These are phyloP conservation scores for Tylopilus sp. DNA, from an alignment of 1,284 basidiomycete genomes.

Conservation along the genomic window DNA sequence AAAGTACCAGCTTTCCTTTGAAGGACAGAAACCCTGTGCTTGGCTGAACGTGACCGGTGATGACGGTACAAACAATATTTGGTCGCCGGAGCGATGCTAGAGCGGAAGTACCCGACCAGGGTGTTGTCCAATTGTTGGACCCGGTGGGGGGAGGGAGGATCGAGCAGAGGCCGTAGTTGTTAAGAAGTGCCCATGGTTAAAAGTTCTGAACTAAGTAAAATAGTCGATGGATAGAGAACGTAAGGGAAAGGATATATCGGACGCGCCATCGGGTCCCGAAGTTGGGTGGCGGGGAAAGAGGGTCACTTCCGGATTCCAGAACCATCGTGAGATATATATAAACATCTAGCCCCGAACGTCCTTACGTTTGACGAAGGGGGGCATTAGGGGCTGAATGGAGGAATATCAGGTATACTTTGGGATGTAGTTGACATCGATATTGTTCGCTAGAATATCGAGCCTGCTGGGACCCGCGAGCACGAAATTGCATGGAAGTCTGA, in stretches of 20 bases:
- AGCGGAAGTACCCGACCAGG: not conserved
- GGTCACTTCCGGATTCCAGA: not conserved
- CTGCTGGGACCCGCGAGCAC: too few species aligned
- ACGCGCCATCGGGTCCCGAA: not conserved
- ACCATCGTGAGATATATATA: not conserved
- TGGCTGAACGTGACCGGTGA: not conserved
- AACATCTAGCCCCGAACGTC: too few species aligned
- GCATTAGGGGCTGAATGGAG: too few species aligned
- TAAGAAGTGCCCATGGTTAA: not conserved
- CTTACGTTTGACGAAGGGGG: too few species aligned
- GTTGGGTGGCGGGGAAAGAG: not conserved
- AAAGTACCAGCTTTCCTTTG: constrained; percentile 1
- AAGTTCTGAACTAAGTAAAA: too few species aligned
- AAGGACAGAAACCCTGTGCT: not conserved
- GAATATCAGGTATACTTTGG: too few species aligned
- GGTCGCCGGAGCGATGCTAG: constrained; percentile 1
- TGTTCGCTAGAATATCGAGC: too few species aligned
- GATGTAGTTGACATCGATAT: too few species aligned
- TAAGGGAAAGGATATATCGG: not conserved
- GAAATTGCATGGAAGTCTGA: too few species aligned
- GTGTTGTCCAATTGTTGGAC: not conserved
- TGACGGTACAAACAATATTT: not conserved
- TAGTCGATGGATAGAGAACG: not conserved
- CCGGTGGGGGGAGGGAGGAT: too few species aligned
- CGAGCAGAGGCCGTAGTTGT: not conserved